Conservation (phyloP, 129 eudicot genomes). For the Silybum marianum region DNA sequence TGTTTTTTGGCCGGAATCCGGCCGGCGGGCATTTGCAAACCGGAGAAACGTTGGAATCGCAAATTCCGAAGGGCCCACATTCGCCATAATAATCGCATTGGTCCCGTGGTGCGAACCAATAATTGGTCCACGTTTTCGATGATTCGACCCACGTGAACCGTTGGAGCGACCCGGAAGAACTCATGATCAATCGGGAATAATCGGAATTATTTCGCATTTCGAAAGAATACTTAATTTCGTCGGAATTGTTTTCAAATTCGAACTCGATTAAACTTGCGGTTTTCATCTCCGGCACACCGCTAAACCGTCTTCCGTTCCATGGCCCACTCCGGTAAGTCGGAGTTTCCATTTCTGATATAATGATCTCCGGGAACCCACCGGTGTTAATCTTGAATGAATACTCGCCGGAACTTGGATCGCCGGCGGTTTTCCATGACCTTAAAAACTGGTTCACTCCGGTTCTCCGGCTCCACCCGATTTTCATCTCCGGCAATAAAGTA, state of each 20-base stretch:
- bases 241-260: conserved; percentile 7
- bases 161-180: conserved; percentile 32
- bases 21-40: conserved; percentile 53
- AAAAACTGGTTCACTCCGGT: conserved; percentile 42
- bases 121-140: conserved; percentile 40
- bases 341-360: neutral
- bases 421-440: conserved; percentile 47
- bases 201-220: conserved; percentile 24
- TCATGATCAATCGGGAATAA: conserved; percentile 49
- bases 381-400: conserved; percentile 36
- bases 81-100: conserved; percentile 52
- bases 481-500: conserved; percentile 71
- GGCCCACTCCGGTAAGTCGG: conserved; percentile 52
- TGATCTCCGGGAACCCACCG: conserved; percentile 53
- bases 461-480: conserved; percentile 55
- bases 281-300: conserved; percentile 64
- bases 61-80: conserved; percentile 62
- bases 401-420: conserved; percentile 55
- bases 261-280: conserved; percentile 20
- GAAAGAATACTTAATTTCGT: conserved; percentile 48
- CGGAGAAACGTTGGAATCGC: conserved; percentile 44
- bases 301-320: conserved; percentile 56
- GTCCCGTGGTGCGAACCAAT: conserved; percentile 69
- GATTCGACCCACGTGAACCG: conserved; percentile 58
- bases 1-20: conserved; percentile 49